A percentile compares a stretch with the other conserved stretches of the same genome.
phyloP scores from a whole-genome alignment of 2,329 filamentous ascomycete species.

The Xylariales sp. region DNA sequence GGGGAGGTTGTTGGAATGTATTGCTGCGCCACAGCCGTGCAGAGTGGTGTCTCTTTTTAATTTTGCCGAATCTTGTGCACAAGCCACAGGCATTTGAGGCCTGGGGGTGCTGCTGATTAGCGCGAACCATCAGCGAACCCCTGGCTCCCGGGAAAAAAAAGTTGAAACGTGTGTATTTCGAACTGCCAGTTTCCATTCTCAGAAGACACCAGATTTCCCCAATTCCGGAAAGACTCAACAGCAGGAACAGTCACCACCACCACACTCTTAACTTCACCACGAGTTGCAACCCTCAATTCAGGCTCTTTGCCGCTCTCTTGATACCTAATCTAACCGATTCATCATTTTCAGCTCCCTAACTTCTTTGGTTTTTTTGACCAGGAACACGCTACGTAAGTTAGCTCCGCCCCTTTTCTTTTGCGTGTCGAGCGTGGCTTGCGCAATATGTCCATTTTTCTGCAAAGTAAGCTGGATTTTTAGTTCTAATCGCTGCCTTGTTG shows the following conservation, averaged over 20 bases:
- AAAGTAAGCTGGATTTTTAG: slow-evolving; percentile 2
- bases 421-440: no score
- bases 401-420: slow-evolving; percentile 5
- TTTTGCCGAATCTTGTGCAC: background rate
- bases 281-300: background rate
- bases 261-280: no score
- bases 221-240: background rate
- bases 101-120: slow-evolving; percentile 3
- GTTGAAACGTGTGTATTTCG: slow-evolving; percentile 6
- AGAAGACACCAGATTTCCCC: background rate
- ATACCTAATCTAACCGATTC: background rate
- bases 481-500: background rate
- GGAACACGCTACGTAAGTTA: slow-evolving; percentile 6
- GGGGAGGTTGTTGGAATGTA: background rate
- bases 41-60: background rate
- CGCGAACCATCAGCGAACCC: slow-evolving; percentile 3
- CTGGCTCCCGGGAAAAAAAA: background rate
- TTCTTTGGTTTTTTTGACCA: background rate
- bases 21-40: background rate
- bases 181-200: no score
- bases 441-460: slow-evolving; percentile 1
- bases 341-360: background rate
- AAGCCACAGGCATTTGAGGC: background rate
- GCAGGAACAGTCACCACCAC: slow-evolving; percentile 1
- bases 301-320: background rate